Base-by-base conservation (phyloP, 2,329 filamentous ascomycete species). In the Fusarium sp. region DNA sequence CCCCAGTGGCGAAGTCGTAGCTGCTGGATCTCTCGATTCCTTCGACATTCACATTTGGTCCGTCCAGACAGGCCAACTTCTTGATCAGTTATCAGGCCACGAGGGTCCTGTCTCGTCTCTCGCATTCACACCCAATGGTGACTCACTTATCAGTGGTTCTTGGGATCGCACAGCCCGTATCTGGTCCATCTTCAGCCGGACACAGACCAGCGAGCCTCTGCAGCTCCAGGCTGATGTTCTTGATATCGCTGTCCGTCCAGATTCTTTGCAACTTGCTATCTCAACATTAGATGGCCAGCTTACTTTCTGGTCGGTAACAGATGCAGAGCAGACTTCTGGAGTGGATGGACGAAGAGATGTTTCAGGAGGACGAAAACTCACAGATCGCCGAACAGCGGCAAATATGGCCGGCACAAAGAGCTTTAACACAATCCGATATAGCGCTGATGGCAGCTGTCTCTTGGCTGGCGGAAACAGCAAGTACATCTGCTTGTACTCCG, bases 41-140 rank as follows among this genome's bases (percentile, higher is more conserved):
- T 98, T 98, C 75, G 96, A 98, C 79, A 94, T 99, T 58, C 95
- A 99, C 83, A 93, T 99, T 71, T 99, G 96, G 96, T 98, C 94
- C 9, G 97, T 99, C 8, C 96, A 99, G 80, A 99, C 96, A 2
- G 96, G 96, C 6, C 96, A 99, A 81, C 87, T 99, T 23, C 90
- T 99, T 10, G 96, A 99, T 80, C 93, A 93, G 74, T 86, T 99
- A 30, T 89, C 95, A 11, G 97, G 96, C 2, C 96, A 99, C 76
- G 96, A 99, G 83, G 96, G 96, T 0, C 96, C 96, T 1, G 93
- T 99, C 3, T 96, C 95, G 9, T 92, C 94, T 5, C 85, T 99
- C 32, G 91, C 94, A 6, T 99, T 99, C 80, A 91, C 96, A 3
- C 94, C 95, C 2, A 94, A 97, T 78, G 96, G 95, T 37, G 89